Base-by-base conservation (phyloP, 2,329 filamentous ascomycete genomes). In the Aspergillus brunneoviolaceus region DNA sequence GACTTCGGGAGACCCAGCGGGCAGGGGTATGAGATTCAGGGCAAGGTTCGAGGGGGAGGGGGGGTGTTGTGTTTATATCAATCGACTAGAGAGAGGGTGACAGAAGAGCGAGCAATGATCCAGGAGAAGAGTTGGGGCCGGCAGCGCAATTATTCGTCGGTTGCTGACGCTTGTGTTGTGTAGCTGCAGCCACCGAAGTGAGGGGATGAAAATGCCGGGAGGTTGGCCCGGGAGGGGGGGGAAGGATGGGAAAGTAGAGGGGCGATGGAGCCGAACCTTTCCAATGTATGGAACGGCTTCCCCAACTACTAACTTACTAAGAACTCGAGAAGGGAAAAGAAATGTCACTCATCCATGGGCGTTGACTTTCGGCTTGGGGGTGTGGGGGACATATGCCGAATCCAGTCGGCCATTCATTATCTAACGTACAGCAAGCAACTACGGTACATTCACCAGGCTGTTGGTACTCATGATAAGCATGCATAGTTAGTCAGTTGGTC, bases 121-220 rank as follows among this genome's bases (percentile, higher is more conserved):
- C 57, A 35, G 19, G 52, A 55, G 23, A 25, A 19, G 16, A 45
- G 6, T 45, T 45, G 39, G 39, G 39, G 39, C 5, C 5, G 39
- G 39, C 39, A 19, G 39, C 39, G 47, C 57, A 63, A 56, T 54
- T 50, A 55, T 49, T 48, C 27, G 23, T 31, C 47, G 23, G 55
- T 55, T 49, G 31, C 48, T 50, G 47, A 45, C 47, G 47, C 42
- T 59, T 51, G 49, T 51, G 23, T 51, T 39, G n/a, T 50, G 47
- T 49, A 52, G 39, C 47, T 35, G 55, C 54, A 58, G 54, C 60
- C 57, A 57, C 50, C 16, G 35, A 61, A 53, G 56, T 63, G 63
- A 65, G 63, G 61, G 60, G 56, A 53, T 16, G 49, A 33, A 42
- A 51, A 58, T 31, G 57, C 61, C 61, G 59, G 42, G 21, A 57